Evolutionary conservation across 2,329 filamentous ascomycete genomes (phyloP), one percentile per base, ranked within the genome.

Genomic region (Cytospora mali): DNA sequence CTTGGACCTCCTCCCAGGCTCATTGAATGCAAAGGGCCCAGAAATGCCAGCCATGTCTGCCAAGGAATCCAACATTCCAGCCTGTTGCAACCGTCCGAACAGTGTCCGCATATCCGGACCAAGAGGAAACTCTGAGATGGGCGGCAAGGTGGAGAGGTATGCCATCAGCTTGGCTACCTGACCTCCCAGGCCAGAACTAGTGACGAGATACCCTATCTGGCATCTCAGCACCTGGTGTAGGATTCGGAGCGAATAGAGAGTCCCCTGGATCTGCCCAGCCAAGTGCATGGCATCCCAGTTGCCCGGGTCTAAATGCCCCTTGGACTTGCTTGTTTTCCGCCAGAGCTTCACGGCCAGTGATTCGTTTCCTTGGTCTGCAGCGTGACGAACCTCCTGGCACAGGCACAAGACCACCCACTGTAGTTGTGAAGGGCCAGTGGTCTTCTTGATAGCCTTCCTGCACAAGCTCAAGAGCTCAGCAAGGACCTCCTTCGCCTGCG

Each of bases 261-360:
- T 77, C 5, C 84, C 84, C 59, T 88, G 84, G 0, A 86, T 72
- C 66, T 88, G 84, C 0, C 87, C 86, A 10, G 80, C 72, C 54
- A 89, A 77, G 68, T 92, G 88, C 50, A 89, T 73, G 21, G 82
- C 75, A 11, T 81, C 76, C 89, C 88, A 91, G 1, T 77, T 75
- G 67, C 72, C 54, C 69, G 67, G 52, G 39, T 75, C 67, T 13
- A 77, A 60, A 1, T 69, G 68, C n/a, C 76, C 71, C 2, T 68
- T 69, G 0, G 64, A 63, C 23, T 64, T 66, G 1, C 67, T 69
- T n/a, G 69, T 67, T 23, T 73, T 55, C 11, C 66, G 55, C 16
- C 78, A 65, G 7, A 75, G 65, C n/a, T 67, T 64, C 5, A 74
- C 62, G 9, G 72, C 71, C 2, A 76, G 64, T 0, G 76, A 68